These are phyloP conservation scores for Protomyces arabidopsidicola DNA, from an alignment of 1,139 yeast species.

Conservation along the genomic window DNA sequence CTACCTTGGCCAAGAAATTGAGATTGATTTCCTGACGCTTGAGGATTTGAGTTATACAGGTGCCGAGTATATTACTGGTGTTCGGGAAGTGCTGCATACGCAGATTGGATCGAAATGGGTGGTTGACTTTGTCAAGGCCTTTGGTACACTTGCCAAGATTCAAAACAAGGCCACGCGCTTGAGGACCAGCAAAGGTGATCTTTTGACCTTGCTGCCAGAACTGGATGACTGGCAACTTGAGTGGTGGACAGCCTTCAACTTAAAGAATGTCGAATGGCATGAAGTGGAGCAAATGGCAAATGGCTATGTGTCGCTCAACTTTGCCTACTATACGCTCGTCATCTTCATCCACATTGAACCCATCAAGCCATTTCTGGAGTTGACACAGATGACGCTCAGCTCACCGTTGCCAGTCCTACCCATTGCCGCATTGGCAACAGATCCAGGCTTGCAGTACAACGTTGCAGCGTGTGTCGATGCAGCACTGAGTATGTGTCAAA, in stretches of 20 bases:
- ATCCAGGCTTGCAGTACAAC: background rate
- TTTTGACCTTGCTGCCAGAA: background rate
- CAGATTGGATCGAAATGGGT: background rate
- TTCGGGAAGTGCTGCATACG: background rate
- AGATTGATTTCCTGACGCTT: background rate
- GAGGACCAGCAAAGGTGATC: background rate
- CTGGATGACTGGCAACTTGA: background rate
- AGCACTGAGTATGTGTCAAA: background rate
- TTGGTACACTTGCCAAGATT: slow-evolving; percentile 8
- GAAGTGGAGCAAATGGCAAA: slow-evolving; percentile 1
- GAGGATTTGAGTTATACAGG: slow-evolving; percentile 4
- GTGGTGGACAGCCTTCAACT: background rate
- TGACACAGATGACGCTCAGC: background rate
- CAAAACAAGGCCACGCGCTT: slow-evolving; percentile 7
- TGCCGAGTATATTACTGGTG: slow-evolving; percentile 6
- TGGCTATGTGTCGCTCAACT: background rate
- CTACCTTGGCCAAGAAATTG: slow-evolving; percentile 8
- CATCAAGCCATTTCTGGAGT: background rate
- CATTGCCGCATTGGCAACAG: background rate
- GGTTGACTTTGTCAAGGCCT: slow-evolving; percentile 2
- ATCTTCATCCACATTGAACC: background rate
- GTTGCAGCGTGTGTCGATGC: background rate
- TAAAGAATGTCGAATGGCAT: background rate
- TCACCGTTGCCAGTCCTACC: background rate
- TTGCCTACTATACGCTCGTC: background rate